phyloP scores from a whole-genome alignment of 2,329 filamentous ascomycete species.

The Phialophora verrucosa region DNA sequence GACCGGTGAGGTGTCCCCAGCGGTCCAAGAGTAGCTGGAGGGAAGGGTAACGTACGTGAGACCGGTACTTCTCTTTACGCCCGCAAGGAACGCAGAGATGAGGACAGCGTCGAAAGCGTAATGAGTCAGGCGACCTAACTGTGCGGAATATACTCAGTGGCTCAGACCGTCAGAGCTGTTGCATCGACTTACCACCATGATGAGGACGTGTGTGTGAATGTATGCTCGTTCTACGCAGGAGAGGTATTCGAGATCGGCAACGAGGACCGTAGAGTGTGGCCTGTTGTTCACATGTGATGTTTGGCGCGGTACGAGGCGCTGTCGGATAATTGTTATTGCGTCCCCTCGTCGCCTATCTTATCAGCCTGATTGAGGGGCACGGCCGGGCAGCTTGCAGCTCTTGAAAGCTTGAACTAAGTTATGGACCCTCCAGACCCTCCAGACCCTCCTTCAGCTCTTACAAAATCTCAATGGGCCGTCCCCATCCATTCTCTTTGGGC shows the following conservation, averaged over 20 bases:
- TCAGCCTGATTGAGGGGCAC: slow-evolving; percentile 6
- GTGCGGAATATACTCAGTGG: slow-evolving; percentile 59
- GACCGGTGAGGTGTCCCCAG: background rate
- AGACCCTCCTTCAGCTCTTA: slow-evolving; percentile 16
- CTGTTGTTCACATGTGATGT: slow-evolving; percentile 25
- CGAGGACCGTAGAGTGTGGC: slow-evolving; percentile 5
- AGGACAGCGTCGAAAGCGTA: slow-evolving; percentile 96
- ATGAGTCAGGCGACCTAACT: slow-evolving; percentile 92
- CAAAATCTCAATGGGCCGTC: slow-evolving; percentile 13
- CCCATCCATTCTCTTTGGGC: slow-evolving; percentile 18
- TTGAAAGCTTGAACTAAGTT: slow-evolving; percentile 4
- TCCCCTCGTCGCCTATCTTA: slow-evolving; percentile 13
- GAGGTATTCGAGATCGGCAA: background rate
- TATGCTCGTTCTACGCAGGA: slow-evolving; percentile 8
- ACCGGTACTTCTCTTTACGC: slow-evolving; percentile 95
- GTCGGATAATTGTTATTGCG: slow-evolving; percentile 21
- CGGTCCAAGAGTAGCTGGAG: slow-evolving; percentile 43
- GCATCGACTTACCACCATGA: slow-evolving; percentile 51
- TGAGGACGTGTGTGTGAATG: slow-evolving; percentile 32
- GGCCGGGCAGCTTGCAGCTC: background rate
- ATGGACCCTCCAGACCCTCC: slow-evolving; percentile 16
- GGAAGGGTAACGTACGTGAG: slow-evolving; percentile 82
- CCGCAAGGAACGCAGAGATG: slow-evolving; percentile 92
- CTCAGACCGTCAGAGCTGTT: slow-evolving; percentile 70
- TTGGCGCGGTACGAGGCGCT: background rate